Evolutionary conservation across 192 early-diverging fungal species (phyloP).

Genomic region (Backusella psychrophila): DNA sequence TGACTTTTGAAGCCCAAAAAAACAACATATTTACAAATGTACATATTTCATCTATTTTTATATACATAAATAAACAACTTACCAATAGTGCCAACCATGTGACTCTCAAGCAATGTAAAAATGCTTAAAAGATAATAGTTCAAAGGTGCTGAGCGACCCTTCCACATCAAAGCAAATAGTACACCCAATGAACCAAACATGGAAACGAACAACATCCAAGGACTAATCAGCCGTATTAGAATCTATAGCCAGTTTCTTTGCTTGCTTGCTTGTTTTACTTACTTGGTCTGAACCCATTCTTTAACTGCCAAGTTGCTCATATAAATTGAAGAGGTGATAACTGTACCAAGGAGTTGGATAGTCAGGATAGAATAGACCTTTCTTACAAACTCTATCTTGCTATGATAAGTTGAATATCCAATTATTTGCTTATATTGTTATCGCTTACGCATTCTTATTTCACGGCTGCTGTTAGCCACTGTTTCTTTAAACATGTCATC

Average conservation of each 20-base stretch:
- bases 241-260: not conserved
- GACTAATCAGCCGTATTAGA: constrained; percentile 27
- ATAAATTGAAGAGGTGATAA: constrained; percentile 52
- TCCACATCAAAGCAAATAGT: constrained; percentile 53
- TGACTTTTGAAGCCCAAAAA: constrained; percentile 37
- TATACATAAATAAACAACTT: constrained; percentile 4
- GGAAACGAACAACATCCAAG: constrained; percentile 58
- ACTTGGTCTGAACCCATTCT: constrained; percentile 55
- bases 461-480: constrained; percentile 25
- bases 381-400: constrained; percentile 55
- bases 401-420: not conserved
- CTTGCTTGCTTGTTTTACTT: not conserved
- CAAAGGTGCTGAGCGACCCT: constrained; percentile 58
- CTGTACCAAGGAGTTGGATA: constrained; percentile 58
- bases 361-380: constrained; percentile 73
- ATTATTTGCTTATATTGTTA: not conserved
- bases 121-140: constrained; percentile 58
- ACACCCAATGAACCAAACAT: constrained; percentile 48
- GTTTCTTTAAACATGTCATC: constrained; percentile 37
- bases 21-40: not conserved
- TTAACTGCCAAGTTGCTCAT: constrained; percentile 52
- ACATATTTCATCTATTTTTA: not conserved
- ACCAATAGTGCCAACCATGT: constrained; percentile 38
- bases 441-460: constrained; percentile 33
- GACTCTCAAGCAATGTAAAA: constrained; percentile 61